Percentiles rank a stretch among this genome's conserved stretches.
Evolutionary conservation across 1,139 yeast genomes (phyloP).

Genomic region (Debaryomyces coudertii): DNA sequence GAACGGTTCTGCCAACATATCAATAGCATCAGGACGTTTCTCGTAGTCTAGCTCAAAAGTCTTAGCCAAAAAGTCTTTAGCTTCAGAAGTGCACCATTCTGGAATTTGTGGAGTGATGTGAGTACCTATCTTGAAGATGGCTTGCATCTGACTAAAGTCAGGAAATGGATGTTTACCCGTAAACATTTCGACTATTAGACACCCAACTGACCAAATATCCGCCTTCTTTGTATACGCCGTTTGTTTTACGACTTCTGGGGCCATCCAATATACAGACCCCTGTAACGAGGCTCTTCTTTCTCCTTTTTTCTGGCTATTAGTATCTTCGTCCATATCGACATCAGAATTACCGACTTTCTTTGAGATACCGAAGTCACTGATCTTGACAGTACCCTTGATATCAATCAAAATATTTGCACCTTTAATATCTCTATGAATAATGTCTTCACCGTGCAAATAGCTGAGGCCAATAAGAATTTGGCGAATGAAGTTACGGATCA

Average conservation of each 20-base stretch:
- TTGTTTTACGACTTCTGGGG: constrained; percentile 94
- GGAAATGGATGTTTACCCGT: constrained; percentile 96
- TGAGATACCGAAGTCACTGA: constrained; percentile 93
- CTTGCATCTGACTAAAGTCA: constrained; percentile 93
- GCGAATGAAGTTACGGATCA: constrained; percentile 78
- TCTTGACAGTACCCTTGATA: constrained; percentile 87
- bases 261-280: constrained; percentile 98
- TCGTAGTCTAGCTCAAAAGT: constrained; percentile 78
- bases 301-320: constrained; percentile 27
- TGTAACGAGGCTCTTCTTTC: constrained; percentile 81
- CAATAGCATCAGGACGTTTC: constrained; percentile 74
- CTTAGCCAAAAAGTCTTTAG: constrained; percentile 62
- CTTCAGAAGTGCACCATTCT: constrained; percentile 70
- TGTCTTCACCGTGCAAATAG: constrained; percentile 79
- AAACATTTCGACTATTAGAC: constrained; percentile 89
- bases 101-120: constrained; percentile 79
- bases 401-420: constrained; percentile 93
- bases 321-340: constrained; percentile 26
- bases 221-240: constrained; percentile 87
- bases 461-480: constrained; percentile 83
- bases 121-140: constrained; percentile 89
- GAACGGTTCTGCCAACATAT: constrained; percentile 64
- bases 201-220: constrained; percentile 95
- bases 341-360: constrained; percentile 59
- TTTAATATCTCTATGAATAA: constrained; percentile 88